A percentile compares a stretch with the other conserved stretches of the same genome.
These are phyloP conservation scores for Sporothrix pseudoabietina DNA, from an alignment of 2,329 filamentous ascomycete species.

Conservation along the genomic window DNA sequence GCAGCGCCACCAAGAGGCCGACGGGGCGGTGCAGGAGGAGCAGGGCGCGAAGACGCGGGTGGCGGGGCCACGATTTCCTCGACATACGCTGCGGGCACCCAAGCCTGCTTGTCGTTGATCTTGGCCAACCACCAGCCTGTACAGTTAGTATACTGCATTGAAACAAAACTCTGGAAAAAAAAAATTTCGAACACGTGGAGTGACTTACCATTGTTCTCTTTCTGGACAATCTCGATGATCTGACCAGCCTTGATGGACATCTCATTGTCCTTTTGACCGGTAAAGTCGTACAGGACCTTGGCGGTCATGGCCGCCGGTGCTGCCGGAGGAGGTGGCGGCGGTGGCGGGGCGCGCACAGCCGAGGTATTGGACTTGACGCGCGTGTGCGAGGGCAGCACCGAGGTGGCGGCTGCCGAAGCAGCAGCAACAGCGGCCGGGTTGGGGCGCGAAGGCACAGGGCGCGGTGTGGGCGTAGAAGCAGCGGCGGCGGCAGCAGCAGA, in stretches of 20 bases:
- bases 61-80: slow-evolving; percentile 72
- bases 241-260: slow-evolving; percentile 78
- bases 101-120: slow-evolving; percentile 73
- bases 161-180: too few relatives aligned
- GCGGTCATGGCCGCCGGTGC: slow-evolving; percentile 73
- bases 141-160: background rate
- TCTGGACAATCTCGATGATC: slow-evolving; percentile 85
- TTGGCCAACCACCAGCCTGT: slow-evolving; percentile 97
- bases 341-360: slow-evolving; percentile 61
- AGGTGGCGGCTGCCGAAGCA: slow-evolving; percentile 51
- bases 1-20: slow-evolving; percentile 70
- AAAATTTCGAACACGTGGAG: background rate
- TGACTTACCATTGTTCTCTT: slow-evolving; percentile 82
- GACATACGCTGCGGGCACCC: slow-evolving; percentile 92
- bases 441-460: slow-evolving; percentile 27
- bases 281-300: slow-evolving; percentile 91
- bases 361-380: slow-evolving; percentile 58
- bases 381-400: slow-evolving; percentile 58
- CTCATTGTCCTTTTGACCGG: slow-evolving; percentile 81
- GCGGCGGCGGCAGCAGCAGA: slow-evolving; percentile 42
- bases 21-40: slow-evolving; percentile 73
- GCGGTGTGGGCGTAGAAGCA: slow-evolving; percentile 54
- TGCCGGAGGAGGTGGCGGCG: slow-evolving; percentile 68
- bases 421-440: slow-evolving; percentile 37
- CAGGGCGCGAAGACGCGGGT: slow-evolving; percentile 61